These are phyloP conservation scores for Linderina pennispora DNA, from an alignment of 192 early-diverging fungal species.

Conservation along the genomic window DNA sequence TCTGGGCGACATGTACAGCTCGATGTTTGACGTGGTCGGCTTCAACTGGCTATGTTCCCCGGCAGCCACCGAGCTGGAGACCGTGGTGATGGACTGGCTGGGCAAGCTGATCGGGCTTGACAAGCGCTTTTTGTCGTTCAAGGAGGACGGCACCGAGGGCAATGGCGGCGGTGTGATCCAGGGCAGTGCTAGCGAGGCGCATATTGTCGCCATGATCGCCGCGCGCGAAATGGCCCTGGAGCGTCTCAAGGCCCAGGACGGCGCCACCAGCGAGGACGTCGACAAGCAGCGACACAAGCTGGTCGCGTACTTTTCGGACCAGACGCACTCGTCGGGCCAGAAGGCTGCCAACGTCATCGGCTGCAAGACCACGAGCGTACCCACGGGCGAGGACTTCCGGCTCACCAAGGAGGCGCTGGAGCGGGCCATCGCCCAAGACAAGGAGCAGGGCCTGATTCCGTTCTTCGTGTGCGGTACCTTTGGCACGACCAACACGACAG, in stretches of 20 bases:
- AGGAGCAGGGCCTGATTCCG: conserved; percentile 49
- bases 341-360: conserved; percentile 52
- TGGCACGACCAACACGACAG: conserved; percentile 55
- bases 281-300: conserved; percentile 19
- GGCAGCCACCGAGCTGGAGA: conserved; percentile 58
- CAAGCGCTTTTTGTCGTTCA: conserved; percentile 44
- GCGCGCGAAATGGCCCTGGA: conserved; percentile 47
- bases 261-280: conserved; percentile 22
- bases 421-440: conserved; percentile 46
- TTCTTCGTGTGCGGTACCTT: conserved; percentile 59
- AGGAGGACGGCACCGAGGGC: conserved; percentile 39
- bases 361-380: conserved; percentile 27
- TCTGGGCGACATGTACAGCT: conserved; percentile 58
- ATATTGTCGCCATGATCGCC: conserved; percentile 53
- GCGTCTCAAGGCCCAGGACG: conserved; percentile 12
- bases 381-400: conserved; percentile 28
- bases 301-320: conserved; percentile 57
- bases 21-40: conserved; percentile 50
- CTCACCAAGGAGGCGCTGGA: conserved; percentile 44
- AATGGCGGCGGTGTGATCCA: conserved; percentile 64
- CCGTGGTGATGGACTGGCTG: conserved; percentile 58
- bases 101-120: conserved; percentile 55
- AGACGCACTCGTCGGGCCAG: conserved; percentile 52
- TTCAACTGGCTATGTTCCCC: conserved; percentile 55
- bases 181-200: conserved; percentile 54